Base-by-base conservation (phyloP, 129 eudicot species). In the Ambrosia trifida region DNA sequence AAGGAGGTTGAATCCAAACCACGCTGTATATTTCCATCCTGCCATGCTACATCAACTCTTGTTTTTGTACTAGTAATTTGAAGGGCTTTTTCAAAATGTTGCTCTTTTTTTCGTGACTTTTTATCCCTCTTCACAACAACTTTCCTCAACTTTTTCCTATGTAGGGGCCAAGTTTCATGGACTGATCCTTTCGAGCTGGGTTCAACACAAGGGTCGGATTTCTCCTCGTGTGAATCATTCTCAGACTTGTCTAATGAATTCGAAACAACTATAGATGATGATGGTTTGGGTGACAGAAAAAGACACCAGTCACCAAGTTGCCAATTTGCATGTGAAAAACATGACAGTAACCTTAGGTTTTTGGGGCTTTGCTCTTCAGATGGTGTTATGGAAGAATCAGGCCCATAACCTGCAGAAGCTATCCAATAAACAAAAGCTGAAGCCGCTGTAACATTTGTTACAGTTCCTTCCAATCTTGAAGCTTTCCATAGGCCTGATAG, bases 241-340 rank as follows among this genome's bases (percentile, higher is more conserved):
- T 82, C 90, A 17, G 77, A 69, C 69, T 83, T 80, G 33, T 72
- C 84, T 33, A 78, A 64, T 38, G 70, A 51, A 74, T 63, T 73
- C 78, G n/a, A n/a, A n/a, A n/a, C n/a, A n/a, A n/a, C n/a, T n/a
- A n/a, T n/a, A n/a, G 64, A 53, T 57, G 85, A 73, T 12, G 77
- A 75, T 33, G 8, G 66, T 24, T 47, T 18, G 12, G 75, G 32
- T 50, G 93, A 80, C 11, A 96, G 95, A 76, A 87, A 91, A 49
- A 95, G 84, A 80, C 99, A 95, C 99, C 99, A 95, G 76, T 90
- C 97, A 82, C 96, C 97, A 68, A 95, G 79, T 77, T 90, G 95
- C 99, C 99, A 95, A 80, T 83, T 88, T 56, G 97, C 90, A 84
- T 88, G 96, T 32, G 91, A 43, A 69, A 95, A 95, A 80, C 99